Conservation (phyloP, 129 eudicot genomes). For the Tanacetum coccineum region DNA sequence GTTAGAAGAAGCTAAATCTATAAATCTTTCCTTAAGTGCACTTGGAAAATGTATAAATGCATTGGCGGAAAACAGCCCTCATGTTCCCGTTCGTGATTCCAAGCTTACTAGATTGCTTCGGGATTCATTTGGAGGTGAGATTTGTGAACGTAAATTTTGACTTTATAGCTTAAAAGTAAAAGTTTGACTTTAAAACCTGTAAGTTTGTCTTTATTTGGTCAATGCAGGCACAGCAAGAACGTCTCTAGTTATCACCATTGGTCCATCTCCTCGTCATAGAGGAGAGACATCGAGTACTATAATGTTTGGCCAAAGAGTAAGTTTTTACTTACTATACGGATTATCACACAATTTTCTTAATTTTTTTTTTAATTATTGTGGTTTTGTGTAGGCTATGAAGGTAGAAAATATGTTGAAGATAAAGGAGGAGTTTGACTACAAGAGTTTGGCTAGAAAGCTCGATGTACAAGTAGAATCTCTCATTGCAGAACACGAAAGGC, state of each 20-base stretch:
- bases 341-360: neutral
- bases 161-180: neutral
- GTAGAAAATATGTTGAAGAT: constrained; percentile 96
- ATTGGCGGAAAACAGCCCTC: constrained; percentile 91
- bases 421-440: constrained; percentile 93
- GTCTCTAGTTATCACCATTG: constrained; percentile 79
- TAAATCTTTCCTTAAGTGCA: constrained; percentile 91
- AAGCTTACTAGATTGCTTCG: constrained; percentile 93
- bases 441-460: constrained; percentile 91
- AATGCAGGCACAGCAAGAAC: constrained; percentile 88
- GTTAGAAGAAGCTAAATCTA: constrained; percentile 93
- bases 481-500: constrained; percentile 79
- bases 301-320: constrained; percentile 92
- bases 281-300: constrained; percentile 96
- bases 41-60: constrained; percentile 98
- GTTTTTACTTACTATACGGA: neutral
- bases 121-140: constrained; percentile 95
- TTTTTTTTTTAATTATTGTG: neutral
- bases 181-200: neutral
- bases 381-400: constrained; percentile 77
- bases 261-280: constrained; percentile 96
- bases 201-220: constrained; percentile 9
- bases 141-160: neutral
- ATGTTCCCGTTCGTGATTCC: constrained; percentile 96
- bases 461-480: constrained; percentile 87